Evolutionary conservation across 2,329 filamentous ascomycete genomes (phyloP).

Genomic region (Camptophora hylomeconis): DNA sequence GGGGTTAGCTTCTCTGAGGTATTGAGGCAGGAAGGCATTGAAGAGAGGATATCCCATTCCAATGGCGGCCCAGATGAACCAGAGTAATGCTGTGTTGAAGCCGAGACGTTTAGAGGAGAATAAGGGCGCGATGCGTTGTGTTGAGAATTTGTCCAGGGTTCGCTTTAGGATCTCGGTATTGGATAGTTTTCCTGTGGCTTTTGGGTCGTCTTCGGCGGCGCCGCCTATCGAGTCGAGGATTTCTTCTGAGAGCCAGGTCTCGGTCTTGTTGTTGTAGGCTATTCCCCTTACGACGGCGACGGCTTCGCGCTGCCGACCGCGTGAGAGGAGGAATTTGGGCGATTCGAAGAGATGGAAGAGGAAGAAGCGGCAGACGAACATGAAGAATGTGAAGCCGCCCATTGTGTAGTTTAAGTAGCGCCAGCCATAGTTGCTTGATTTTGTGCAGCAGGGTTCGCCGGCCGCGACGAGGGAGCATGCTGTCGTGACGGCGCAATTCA

Average conservation of each 20-base stretch:
- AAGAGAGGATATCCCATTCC: conserved; percentile 47
- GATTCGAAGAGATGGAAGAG: conserved; percentile 61
- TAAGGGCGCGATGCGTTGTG: conserved; percentile 46
- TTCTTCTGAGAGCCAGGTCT: conserved; percentile 41
- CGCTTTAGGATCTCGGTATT: conserved; percentile 39
- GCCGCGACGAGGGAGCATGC: too few species aligned
- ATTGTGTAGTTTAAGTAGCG: conserved; percentile 51
- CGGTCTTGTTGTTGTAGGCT: conserved; percentile 54
- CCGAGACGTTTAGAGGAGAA: conserved; percentile 46
- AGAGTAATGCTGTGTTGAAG: conserved; percentile 39
- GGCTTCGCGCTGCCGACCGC: conserved; percentile 55
- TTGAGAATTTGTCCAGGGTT: conserved; percentile 32
- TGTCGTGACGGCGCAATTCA: too few species aligned
- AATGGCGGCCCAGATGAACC: conserved; percentile 62
- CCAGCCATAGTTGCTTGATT: conserved; percentile 60
- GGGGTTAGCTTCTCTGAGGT: conserved; percentile 52
- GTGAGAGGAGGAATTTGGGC: conserved; percentile 64
- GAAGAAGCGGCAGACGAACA: conserved; percentile 55
- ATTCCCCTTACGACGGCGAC: conserved; percentile 58
- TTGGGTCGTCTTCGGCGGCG: conserved; percentile 19
- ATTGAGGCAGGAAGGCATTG: conserved; percentile 65
- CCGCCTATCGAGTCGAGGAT: conserved; percentile 49
- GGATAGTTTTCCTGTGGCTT: conserved; percentile 15
- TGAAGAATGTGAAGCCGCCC: conserved; percentile 41
- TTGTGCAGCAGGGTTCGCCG: too few species aligned